Percentiles rank a stretch among this genome's conserved stretches.
Evolutionary conservation across 164 flowering plant genomes (phyloP).

Genomic region (Tetracentron sinense): DNA sequence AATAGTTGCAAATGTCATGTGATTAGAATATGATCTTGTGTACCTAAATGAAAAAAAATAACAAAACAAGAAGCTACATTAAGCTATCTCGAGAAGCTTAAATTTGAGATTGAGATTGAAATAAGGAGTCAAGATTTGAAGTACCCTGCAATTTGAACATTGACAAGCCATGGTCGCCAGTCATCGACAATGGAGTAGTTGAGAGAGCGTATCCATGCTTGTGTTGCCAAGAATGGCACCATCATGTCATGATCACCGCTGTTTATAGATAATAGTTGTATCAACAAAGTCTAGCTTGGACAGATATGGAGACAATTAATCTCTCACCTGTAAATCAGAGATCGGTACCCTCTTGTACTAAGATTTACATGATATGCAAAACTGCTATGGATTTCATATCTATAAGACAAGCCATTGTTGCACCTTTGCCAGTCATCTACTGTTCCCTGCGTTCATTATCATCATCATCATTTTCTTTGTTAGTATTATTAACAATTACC

Average conservation of each 20-base stretch:
- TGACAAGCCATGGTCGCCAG: slow-evolving; percentile 31
- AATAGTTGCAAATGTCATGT: slow-evolving; percentile 34
- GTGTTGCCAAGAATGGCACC: slow-evolving; percentile 18
- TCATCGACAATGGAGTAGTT: slow-evolving; percentile 16
- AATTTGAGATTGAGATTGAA: no score
- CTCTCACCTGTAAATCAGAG: slow-evolving; percentile 23
- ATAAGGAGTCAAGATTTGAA: not conserved
- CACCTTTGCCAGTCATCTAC: slow-evolving; percentile 24
- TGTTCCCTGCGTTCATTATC: slow-evolving; percentile 6
- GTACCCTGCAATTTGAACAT: slow-evolving; percentile 31
- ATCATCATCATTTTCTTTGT: no score
- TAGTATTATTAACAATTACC: no score
- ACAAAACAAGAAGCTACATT: not conserved
- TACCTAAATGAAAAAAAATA: slow-evolving; percentile 19
- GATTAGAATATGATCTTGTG: slow-evolving; percentile 24
- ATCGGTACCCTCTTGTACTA: slow-evolving; percentile 17
- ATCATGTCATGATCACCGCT: slow-evolving; percentile 31
- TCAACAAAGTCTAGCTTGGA: no score
- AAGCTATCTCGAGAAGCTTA: not conserved
- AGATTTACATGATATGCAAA: slow-evolving; percentile 13
- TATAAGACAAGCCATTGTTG: slow-evolving; percentile 13
- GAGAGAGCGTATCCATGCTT: slow-evolving; percentile 18
- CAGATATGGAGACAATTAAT: no score
- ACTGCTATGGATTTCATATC: slow-evolving; percentile 5
- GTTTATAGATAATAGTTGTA: not conserved